Conservation (phyloP, 2,329 filamentous ascomycete species). For the Dryadomyces quercus-mongolicae region DNA sequence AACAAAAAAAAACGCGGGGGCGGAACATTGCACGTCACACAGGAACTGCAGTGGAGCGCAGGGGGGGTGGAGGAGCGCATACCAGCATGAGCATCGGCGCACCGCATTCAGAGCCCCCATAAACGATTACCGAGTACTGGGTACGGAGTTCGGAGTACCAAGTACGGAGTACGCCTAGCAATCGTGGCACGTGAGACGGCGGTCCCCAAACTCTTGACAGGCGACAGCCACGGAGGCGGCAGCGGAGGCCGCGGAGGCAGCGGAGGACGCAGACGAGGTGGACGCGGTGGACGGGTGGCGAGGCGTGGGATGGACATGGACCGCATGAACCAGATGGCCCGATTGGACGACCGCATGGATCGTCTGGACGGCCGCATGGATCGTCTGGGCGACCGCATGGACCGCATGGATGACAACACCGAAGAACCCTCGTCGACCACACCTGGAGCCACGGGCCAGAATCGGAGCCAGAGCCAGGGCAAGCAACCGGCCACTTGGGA, state of each 20-base stretch:
- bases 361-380: too few species aligned
- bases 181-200: background rate
- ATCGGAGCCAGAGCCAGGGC: too few species aligned
- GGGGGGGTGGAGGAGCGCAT: background rate
- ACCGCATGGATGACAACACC: constrained; percentile 1
- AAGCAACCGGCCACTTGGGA: background rate
- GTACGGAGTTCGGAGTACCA: too few species aligned
- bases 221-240: too few species aligned
- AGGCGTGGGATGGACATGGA: background rate
- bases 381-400: constrained; percentile 2
- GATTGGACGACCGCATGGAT: too few species aligned
- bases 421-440: background rate
- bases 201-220: too few species aligned
- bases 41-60: background rate
- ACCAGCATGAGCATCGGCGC: background rate
- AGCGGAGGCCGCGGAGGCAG: background rate
- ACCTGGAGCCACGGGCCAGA: background rate
- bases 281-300: background rate
- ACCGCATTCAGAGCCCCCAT: background rate
- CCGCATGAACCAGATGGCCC: too few species aligned
- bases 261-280: background rate
- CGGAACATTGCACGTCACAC: background rate
- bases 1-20: too few species aligned
- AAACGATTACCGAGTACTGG: too few species aligned
- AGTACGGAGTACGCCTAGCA: background rate